Evolutionary conservation across 139 green algal species (phyloP).

Genomic region (Bryopsis sp.): DNA sequence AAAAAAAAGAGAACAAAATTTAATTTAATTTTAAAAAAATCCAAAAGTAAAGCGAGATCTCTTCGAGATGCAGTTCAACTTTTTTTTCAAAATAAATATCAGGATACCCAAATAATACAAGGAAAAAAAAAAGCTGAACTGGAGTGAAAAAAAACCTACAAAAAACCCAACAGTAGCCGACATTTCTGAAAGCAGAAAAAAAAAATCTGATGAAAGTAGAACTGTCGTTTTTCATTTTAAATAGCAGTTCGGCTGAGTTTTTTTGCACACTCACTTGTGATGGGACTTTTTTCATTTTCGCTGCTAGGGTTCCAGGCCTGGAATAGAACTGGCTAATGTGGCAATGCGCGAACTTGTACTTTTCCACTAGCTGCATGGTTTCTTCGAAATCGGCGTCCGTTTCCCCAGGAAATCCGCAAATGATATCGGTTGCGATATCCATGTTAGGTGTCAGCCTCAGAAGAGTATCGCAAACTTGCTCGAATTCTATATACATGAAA

Average conservation of each 20-base stretch:
- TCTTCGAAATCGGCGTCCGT: constrained; percentile 58
- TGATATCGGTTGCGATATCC: constrained; percentile 92
- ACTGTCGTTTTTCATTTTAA: too few species aligned
- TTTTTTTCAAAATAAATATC: too few species aligned
- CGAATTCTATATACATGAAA: constrained; percentile 43
- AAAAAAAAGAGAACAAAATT: neutral
- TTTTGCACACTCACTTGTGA: constrained; percentile 22
- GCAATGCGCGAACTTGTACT: constrained; percentile 70
- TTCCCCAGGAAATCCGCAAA: constrained; percentile 68
- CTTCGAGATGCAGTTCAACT: too few species aligned
- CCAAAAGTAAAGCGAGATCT: too few species aligned
- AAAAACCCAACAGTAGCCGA: too few species aligned
- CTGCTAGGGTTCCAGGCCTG: constrained; percentile 77
- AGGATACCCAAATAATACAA: too few species aligned
- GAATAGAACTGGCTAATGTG: constrained; percentile 94
- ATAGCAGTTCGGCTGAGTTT: too few species aligned
- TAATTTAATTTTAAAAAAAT: too few species aligned
- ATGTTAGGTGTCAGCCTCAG: constrained; percentile 47
- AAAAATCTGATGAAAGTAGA: too few species aligned
- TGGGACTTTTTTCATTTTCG: constrained; percentile 71
- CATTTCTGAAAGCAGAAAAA: too few species aligned
- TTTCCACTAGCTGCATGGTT: constrained; percentile 68
- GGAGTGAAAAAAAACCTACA: too few species aligned
- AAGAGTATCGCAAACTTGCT: constrained; percentile 65
- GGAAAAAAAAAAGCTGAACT: too few species aligned